Conservation (phyloP, 805 yeast species). For the Myxozyma neotropica region DNA sequence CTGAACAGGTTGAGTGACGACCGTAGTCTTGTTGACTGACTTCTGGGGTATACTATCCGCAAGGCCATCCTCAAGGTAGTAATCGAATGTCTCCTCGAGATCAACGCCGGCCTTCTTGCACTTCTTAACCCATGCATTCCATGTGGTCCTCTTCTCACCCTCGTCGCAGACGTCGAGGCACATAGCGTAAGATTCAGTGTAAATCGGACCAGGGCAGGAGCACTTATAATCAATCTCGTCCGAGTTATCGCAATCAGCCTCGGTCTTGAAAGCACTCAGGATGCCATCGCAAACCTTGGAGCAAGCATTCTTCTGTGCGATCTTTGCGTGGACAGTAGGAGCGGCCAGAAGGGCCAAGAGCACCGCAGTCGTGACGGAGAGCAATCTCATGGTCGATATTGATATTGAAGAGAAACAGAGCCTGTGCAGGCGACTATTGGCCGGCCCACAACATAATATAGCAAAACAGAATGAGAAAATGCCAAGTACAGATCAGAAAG, state of each 20-base stretch:
- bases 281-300: neutral
- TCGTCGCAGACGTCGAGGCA: slow-evolving; percentile 14
- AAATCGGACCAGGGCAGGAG: slow-evolving; percentile 12
- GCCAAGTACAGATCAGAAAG: too few relatives aligned
- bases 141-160: slow-evolving; percentile 1
- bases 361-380: neutral
- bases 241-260: neutral
- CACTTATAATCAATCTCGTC: slow-evolving; percentile 13
- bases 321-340: neutral
- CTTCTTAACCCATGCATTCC: slow-evolving; percentile 5
- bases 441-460: neutral
- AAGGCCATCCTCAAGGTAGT: slow-evolving; percentile 12
- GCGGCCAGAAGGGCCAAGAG: neutral
- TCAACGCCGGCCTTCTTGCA: slow-evolving; percentile 16
- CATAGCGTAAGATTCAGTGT: slow-evolving; percentile 23
- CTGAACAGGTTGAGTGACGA: slow-evolving; percentile 14
- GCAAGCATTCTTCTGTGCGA: slow-evolving; percentile 4
- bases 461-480: too few relatives aligned
- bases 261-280: slow-evolving; percentile 8
- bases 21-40: slow-evolving; percentile 4
- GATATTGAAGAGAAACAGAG: neutral
- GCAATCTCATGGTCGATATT: neutral
- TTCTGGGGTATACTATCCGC: slow-evolving; percentile 7
- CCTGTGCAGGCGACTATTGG: neutral
- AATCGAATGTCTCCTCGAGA: neutral